Base-by-base conservation (phyloP, 1,284 basidiomycete species). In the Pseudozyma flocculosa region DNA sequence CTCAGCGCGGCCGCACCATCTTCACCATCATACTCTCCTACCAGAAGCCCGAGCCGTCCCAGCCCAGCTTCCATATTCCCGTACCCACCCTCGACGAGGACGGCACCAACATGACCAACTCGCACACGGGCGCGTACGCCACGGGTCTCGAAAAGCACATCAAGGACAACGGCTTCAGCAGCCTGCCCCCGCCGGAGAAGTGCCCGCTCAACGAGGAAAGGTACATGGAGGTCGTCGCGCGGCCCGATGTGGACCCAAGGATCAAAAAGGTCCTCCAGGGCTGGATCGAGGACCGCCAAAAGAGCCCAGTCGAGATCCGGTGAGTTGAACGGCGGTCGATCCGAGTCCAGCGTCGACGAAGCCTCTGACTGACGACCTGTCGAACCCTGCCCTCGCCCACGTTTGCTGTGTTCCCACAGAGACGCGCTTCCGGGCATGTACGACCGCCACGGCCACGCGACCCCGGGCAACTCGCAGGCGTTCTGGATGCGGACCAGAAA, bases 21-120 rank as follows among this genome's bases (percentile, higher is more conserved):
- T 78, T 75, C 24, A 65, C 61, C 48, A 67, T 72, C 43, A 61
- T 69, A 23, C 47, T 72, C 19, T 74, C 71, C 40, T 78, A 76
- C 49, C 73, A 76, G 43, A 54, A 52, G 18, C 70, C 70, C 5
- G 75, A 78, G 49, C 66, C 67, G 29, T 26, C 54, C 19, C 63
- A 75, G 40, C 73, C 75, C 0, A 44, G 45, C 1, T 78, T 73
- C 46, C 66, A 60, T 41, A 71, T 70, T 30, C 64, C 71, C 2
- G 50, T 70, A 1, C 73, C 75, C 0, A 48, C 59, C 8, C 53
- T 70, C 37, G 54, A 54, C 26, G 21, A 53, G 0, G 43, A 52
- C 4, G 63, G 58, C 3, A 30, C 26, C 1, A 37, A 37, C 22
- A 37, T 61, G 13, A 22, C 52, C 11, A 53, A 57, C n/a, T 55